Percentiles rank a stretch among this genome's conserved stretches.
Evolutionary conservation across 2,329 filamentous ascomycete genomes (phyloP).

Genomic region (Fusarium virguliforme): DNA sequence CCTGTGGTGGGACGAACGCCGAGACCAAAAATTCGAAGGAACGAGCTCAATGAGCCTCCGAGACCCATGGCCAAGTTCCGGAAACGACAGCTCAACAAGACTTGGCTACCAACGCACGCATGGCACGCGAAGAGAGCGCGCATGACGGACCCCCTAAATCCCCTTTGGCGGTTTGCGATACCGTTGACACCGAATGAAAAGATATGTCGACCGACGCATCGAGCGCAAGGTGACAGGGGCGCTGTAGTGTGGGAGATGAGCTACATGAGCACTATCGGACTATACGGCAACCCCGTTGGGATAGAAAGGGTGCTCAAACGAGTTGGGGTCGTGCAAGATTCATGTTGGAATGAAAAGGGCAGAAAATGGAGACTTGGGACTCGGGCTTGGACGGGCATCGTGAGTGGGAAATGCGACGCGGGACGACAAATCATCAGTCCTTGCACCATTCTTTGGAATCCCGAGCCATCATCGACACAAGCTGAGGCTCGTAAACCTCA

Average conservation of each 20-base stretch:
- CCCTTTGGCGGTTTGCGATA: conserved; percentile 92
- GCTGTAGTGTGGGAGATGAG: conserved; percentile 94
- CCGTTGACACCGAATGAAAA: conserved; percentile 91
- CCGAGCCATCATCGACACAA: conserved; percentile 54
- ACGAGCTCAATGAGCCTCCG: conserved; percentile 75
- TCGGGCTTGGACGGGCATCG: conserved; percentile 65
- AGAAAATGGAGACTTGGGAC: conserved; percentile 77
- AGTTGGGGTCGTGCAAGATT: conserved; percentile 74
- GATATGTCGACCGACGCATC: conserved; percentile 88
- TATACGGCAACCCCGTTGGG: conserved; percentile 78
- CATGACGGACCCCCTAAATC: conserved; percentile 84
- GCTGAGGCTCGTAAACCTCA: conserved; percentile 46
- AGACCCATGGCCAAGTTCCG: conserved; percentile 78
- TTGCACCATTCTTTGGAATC: conserved; percentile 83
- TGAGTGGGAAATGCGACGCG: conserved; percentile 70
- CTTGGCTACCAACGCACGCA: conserved; percentile 94
- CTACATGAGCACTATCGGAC: conserved; percentile 88
- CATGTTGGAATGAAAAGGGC: conserved; percentile 75
- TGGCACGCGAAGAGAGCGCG: conserved; percentile 94
- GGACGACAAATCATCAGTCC: conserved; percentile 76
- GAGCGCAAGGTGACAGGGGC: conserved; percentile 81
- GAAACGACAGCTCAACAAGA: conserved; percentile 89
- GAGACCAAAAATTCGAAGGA: conserved; percentile 79
- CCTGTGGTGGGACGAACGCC: conserved; percentile 53
- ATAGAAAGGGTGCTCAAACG: conserved; percentile 77